phyloP scores from a whole-genome alignment of 192 early-diverging fungal species.

The Coemansia sp. region DNA sequence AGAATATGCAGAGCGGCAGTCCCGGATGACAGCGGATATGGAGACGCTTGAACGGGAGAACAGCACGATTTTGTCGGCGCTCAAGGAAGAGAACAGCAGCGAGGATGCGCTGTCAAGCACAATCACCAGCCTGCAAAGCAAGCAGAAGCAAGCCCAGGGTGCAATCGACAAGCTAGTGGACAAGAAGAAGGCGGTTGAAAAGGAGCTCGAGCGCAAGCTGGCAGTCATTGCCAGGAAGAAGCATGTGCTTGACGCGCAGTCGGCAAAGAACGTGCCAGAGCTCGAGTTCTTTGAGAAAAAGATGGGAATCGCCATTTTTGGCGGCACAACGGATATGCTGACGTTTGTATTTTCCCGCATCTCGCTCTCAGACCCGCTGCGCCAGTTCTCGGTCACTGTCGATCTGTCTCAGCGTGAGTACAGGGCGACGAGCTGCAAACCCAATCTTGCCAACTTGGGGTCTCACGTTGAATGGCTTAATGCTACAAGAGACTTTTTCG shows the following conservation, averaged over 20 bases:
- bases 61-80: constrained; percentile 37
- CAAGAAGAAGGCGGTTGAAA: constrained; percentile 42
- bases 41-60: constrained; percentile 40
- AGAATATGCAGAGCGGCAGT: constrained; percentile 29
- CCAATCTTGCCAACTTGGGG: constrained; percentile 49
- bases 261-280: constrained; percentile 58
- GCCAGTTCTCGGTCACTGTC: constrained; percentile 59
- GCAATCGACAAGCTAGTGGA: constrained; percentile 27
- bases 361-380: constrained; percentile 53
- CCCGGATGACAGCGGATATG: constrained; percentile 42
- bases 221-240: constrained; percentile 55
- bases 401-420: constrained; percentile 61
- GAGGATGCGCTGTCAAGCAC: constrained; percentile 47
- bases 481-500: constrained; percentile 64
- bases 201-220: constrained; percentile 55
- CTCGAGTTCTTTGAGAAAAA: constrained; percentile 56
- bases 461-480: constrained; percentile 59
- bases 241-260: constrained; percentile 51
- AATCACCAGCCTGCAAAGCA: constrained; percentile 46
- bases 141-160: constrained; percentile 45
- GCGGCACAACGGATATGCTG: constrained; percentile 55
- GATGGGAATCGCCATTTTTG: constrained; percentile 54
- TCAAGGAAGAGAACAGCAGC: constrained; percentile 54
- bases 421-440: constrained; percentile 58
- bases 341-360: constrained; percentile 69